phyloP scores from a whole-genome alignment of 148 eudicot species.

The Nepenthes mirabilis region DNA sequence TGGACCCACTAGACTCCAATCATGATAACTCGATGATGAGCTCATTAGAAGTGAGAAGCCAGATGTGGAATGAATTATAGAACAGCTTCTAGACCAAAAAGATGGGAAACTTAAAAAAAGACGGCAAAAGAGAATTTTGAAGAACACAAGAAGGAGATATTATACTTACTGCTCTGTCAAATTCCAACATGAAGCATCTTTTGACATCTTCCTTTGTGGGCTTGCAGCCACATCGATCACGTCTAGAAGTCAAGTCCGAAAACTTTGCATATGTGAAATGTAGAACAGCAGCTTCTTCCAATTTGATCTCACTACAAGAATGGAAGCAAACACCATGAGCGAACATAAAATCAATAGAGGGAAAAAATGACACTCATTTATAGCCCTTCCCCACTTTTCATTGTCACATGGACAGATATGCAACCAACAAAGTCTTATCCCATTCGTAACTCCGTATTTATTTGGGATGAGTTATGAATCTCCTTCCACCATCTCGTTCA shows the following conservation, averaged over 20 bases:
- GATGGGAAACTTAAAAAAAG: not conserved
- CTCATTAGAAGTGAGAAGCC: too few relatives aligned
- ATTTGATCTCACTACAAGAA: constrained; percentile 58
- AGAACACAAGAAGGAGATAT: too few relatives aligned
- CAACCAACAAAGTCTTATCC: too few relatives aligned
- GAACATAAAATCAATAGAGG: not conserved
- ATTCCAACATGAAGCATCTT: constrained; percentile 91
- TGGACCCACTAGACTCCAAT: too few relatives aligned
- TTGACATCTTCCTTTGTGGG: constrained; percentile 94
- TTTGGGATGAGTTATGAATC: too few relatives aligned
- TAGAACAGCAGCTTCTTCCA: constrained; percentile 91
- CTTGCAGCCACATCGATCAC: constrained; percentile 95
- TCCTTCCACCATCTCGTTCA: too few relatives aligned
- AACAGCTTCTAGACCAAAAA: too few relatives aligned
- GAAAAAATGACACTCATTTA: not conserved
- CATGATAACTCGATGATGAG: too few relatives aligned
- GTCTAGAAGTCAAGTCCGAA: constrained; percentile 87
- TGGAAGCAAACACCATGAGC: constrained; percentile 4
- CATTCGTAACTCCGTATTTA: too few relatives aligned
- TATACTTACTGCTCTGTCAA: constrained; percentile 76
- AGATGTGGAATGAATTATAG: too few relatives aligned
- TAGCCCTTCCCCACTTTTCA: too few relatives aligned
- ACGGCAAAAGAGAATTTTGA: not conserved
- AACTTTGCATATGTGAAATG: constrained; percentile 80
- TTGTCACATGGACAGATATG: too few relatives aligned